Base-by-base conservation (phyloP, 192 early-diverging fungal genomes). In the Linnemannia schmuckeri region DNA sequence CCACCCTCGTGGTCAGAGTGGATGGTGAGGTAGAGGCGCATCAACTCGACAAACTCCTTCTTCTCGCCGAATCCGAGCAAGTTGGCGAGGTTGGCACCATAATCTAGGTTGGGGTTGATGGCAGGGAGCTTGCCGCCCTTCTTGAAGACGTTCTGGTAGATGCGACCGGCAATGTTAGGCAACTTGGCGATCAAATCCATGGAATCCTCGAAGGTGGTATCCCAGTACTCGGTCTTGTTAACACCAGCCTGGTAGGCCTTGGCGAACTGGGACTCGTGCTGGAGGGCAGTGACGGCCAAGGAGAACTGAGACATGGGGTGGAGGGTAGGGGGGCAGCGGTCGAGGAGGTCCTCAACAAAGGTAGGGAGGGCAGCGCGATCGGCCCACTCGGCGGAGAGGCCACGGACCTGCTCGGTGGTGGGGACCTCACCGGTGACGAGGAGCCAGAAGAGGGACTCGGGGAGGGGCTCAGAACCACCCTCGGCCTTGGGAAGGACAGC, bases 1-100 rank as follows among this genome's bases (percentile, higher is more conserved):
- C 98, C 98, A 88, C 98, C 98, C 93, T 99, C 98, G 95, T 99
- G 98, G 92, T 99, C 98, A 81, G 97, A 98, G 96, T 99, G 98
- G 91, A 99, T 99, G 89, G 97, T 97, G 87, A 99, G 92, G 95
- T 99, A 99, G 85, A 99, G 92, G 79, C 98, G 96, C 96, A 99
- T 97, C 87, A 99, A 95, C 88, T 99, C 98, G 72, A 97, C 92
- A 91, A 99, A 99, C 75, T 95, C 92, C 89, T 94, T 91, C 91
- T 94, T 96, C 77, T 96, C 93, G 68, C 91, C 93, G 91, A 93
- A 99, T 77, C 98, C 98, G n/a, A 99, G 93, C 70, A 98, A 92
- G 87, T 93, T 94, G 89, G 98, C 94, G 88, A 97, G 96, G 95
- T 99, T 99, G 89, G 96, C 96, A 88, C 94, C 95, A 92, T 96